phyloP scores from a whole-genome alignment of 2,329 filamentous ascomycete species.

The Aspergillus sp. region DNA sequence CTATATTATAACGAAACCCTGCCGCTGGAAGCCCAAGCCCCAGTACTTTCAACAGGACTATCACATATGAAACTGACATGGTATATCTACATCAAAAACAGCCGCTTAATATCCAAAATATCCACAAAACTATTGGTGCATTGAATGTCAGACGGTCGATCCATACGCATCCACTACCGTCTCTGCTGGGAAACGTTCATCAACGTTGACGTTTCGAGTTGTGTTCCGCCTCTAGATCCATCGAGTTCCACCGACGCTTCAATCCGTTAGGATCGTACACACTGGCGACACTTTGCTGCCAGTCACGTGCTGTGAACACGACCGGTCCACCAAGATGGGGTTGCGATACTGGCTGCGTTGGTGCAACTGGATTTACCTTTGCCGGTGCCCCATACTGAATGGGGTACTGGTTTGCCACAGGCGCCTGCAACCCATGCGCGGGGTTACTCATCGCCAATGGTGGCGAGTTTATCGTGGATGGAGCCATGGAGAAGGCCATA shows the following conservation, averaged over 20 bases:
- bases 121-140: too few species aligned
- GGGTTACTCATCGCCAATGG: conserved; percentile 38
- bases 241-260: conserved; percentile 44
- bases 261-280: conserved; percentile 47
- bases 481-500: conserved; percentile 79
- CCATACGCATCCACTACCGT: background rate
- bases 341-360: conserved; percentile 34
- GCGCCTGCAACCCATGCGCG: conserved; percentile 25
- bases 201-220: conserved; percentile 34
- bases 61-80: too few species aligned
- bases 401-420: conserved; percentile 31
- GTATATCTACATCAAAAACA: too few species aligned
- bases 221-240: conserved; percentile 30
- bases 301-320: conserved; percentile 46
- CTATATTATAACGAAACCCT: too few species aligned
- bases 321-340: conserved; percentile 33
- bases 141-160: background rate
- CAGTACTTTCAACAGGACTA: too few species aligned
- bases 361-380: conserved; percentile 28
- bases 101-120: too few species aligned
- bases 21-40: too few species aligned
- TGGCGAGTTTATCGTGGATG: conserved; percentile 41
- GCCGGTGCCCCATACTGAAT: conserved; percentile 33
- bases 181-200: conserved; percentile 1
- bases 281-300: conserved; percentile 50